A percentile compares a stretch with the other conserved stretches of the same genome.
phyloP scores from a whole-genome alignment of 2,329 filamentous ascomycete genomes.

The Pseudocercospora vitis region DNA sequence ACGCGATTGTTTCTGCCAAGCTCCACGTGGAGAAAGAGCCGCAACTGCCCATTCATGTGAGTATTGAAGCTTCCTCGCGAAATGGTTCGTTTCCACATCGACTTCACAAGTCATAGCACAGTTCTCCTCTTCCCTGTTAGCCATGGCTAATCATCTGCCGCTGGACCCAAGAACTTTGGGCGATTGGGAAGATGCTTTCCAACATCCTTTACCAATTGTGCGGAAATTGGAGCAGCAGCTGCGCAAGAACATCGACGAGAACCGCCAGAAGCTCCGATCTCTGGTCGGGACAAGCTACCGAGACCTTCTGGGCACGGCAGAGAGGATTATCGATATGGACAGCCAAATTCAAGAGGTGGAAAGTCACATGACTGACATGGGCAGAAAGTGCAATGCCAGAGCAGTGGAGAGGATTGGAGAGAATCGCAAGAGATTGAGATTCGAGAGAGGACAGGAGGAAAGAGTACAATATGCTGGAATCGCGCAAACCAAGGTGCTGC shows the following conservation, averaged over 20 bases:
- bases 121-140: neutral
- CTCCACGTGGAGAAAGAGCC: neutral
- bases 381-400: conserved; percentile 71
- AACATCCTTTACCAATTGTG: conserved; percentile 63
- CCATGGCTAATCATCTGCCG: conserved; percentile 46
- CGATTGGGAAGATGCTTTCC: conserved; percentile 67
- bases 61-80: neutral
- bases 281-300: conserved; percentile 74
- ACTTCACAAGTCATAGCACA: neutral
- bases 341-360: conserved; percentile 73
- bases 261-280: conserved; percentile 65
- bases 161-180: conserved; percentile 58
- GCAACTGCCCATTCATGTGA: neutral
- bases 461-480: conserved; percentile 10
- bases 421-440: conserved; percentile 39
- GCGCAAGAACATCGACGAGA: conserved; percentile 60
- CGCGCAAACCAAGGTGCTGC: conserved; percentile 48
- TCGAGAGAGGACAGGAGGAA: conserved; percentile 14
- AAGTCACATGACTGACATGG: conserved; percentile 68
- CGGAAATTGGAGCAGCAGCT: conserved; percentile 65
- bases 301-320: conserved; percentile 85
- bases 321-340: conserved; percentile 91
- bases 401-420: conserved; percentile 64
- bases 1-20: conserved; percentile 6
- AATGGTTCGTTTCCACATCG: conserved; percentile 43